Base-by-base conservation (phyloP, 306 rosid genomes). In the Prunus davidiana region DNA sequence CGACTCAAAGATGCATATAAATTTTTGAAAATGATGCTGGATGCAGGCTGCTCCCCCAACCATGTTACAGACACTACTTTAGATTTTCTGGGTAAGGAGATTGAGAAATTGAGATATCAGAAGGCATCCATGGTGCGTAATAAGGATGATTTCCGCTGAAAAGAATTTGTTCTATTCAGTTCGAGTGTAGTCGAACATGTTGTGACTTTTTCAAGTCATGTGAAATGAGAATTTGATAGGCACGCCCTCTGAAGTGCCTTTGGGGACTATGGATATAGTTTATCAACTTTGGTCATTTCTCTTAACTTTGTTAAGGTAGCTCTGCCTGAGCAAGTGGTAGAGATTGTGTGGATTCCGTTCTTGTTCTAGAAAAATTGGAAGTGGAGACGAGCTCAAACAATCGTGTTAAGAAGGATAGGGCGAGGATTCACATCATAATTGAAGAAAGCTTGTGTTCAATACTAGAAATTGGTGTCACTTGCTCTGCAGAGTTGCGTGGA, bases 51-150 rank as follows among this genome's bases (percentile, higher is more conserved):
- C 84, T 20, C 76, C 34, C 98, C 97, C 0, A 92, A 92, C 84
- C 96, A 92, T 80, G 93, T 95, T 52, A 92, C 98, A 0, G 98
- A 95, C 82, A 90, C 97, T 0, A 95, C 91, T 57, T 80, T 92
- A 77, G 97, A 95, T 89, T 92, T 86, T 76, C 93, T 95, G 19
- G 97, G 96, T 20, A 86, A 73, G 84, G 96, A 95, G 83, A 92
- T 92, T 28, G 98, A 95, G 81, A 90, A 85, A 79, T 47, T 76
- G 69, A 90, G 96, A 79, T 89, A 79, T 75, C 89, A 86, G 76
- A 90, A 72, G 85, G 96, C 98, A 64, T 81, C 94, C 9, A 87
- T 94, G 79, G 73, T 90, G 64, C 80, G 74, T 12, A 79, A 84
- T 43, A 87, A 87, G 77, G 84, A 85, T 78, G 81, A 72, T 79